Base-by-base conservation (phyloP, 2,329 filamentous ascomycete genomes). In the Pseudogymnoascus destructans region DNA sequence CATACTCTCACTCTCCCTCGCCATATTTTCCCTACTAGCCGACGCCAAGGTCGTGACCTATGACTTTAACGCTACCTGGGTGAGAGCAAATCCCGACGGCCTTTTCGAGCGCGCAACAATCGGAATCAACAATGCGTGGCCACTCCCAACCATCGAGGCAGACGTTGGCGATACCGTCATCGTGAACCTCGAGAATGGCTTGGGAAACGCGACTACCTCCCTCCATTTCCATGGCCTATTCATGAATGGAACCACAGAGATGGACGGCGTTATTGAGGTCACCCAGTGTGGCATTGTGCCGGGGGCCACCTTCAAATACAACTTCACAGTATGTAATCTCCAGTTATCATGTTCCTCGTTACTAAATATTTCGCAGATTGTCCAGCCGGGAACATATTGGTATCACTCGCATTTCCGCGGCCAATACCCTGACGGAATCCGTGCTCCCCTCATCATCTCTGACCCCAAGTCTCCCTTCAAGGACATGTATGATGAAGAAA, bases 61-160 rank as follows among this genome's bases (percentile, higher is more conserved):
- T 66, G 75, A 87, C 68, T 89, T 86, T 72, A 81, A 84, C 64
- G 75, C 89, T 62, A 79, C 77, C 59, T 90, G 87, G 86, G 81
- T 88, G 9, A 78, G 72, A 40, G 80, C 84, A 32, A 85, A 87
- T 64, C 88, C 87, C 0, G 87, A 92, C 72, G 84, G 82, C 19
- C 73, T 76, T 6, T 77, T 77, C 60, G 74, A 79, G 36, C 78
- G 87, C 30, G 77, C 81, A n/a, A 79, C 80, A 3, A 87, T 92
- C 67, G 86, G 85, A 49, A 85, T 93, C 72, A 92, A 93, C 66
- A 80, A 80, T 3, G 70, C 84, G 72, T 89, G 87, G 85, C 88
- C 87, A 1, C 77, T 86, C 57, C 87, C 88, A 0, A 70, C 72
- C 23, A 83, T 89, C 59, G 75, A 79, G 57, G 84, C 79, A 35